Evolutionary conservation across 306 rosid genomes (phyloP).

Genomic region (Malus orientalis): DNA sequence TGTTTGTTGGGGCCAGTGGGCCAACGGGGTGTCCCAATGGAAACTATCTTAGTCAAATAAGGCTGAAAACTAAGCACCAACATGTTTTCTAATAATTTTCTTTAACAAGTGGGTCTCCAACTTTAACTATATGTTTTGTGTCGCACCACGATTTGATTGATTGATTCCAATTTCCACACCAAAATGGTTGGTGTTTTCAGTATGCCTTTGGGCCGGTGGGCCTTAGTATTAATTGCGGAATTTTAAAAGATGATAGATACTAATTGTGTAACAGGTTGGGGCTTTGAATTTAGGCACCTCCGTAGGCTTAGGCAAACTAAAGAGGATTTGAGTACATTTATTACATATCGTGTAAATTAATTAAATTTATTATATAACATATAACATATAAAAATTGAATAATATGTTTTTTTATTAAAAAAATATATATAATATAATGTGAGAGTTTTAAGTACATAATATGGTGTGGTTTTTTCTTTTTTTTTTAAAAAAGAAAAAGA

Average conservation of each 20-base stretch:
- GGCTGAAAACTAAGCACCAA: conserved; percentile 4
- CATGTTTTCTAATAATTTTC: conserved; percentile 14
- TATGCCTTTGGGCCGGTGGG: conserved; percentile 22
- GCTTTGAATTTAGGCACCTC: fast-evolving
- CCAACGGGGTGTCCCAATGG: background rate
- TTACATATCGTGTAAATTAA: no score
- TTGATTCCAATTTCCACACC: background rate
- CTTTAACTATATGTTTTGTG: conserved; percentile 23
- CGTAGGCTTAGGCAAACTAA: no score
- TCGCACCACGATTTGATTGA: conserved; percentile 8
- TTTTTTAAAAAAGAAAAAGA: no score
- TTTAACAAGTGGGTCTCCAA: conserved; percentile 16
- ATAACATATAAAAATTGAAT: no score
- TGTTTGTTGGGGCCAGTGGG: background rate
- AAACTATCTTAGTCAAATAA: background rate
- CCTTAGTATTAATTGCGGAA: background rate
- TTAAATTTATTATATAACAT: no score
- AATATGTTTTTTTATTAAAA: no score
- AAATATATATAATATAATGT: no score
- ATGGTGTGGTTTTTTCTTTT: no score
- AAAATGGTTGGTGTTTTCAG: background rate
- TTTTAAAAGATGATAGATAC: no score
- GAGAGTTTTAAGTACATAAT: no score
- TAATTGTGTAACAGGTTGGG: no score
- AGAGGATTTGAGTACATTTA: no score